These are phyloP conservation scores for Cairneyella variabilis DNA, from an alignment of 495 filamentous ascomycete species.

Conservation along the genomic window DNA sequence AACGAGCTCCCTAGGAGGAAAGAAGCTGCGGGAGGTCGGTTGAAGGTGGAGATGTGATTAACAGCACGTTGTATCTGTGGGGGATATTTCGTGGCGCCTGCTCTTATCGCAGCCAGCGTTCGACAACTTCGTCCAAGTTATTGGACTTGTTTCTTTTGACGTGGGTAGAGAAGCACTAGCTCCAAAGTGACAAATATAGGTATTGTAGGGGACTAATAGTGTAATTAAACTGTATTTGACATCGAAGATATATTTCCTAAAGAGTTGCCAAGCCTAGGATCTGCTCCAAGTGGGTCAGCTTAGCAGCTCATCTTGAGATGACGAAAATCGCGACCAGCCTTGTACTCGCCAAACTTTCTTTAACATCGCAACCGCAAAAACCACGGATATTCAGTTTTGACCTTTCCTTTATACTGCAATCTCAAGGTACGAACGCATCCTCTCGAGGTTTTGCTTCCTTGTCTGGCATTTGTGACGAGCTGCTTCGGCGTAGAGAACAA, in stretches of 20 bases:
- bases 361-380: neutral
- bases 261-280: no score
- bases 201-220: no score
- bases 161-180: neutral
- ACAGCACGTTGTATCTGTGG: no score
- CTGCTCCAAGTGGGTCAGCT: no score
- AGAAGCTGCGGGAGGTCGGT: neutral
- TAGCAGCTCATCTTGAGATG: no score
- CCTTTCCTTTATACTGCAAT: neutral
- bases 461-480: no score
- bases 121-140: neutral
- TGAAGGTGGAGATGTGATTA: neutral
- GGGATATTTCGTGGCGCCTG: constrained; percentile 11
- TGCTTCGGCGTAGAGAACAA: no score
- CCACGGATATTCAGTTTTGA: neutral
- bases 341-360: neutral
- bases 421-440: neutral
- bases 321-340: constrained; percentile 1
- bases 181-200: no score
- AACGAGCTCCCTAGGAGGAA: neutral
- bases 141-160: constrained; percentile 5
- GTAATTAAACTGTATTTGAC: no score
- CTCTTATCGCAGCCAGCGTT: constrained; percentile 14
- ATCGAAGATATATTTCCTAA: no score
- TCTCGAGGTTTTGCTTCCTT: no score